phyloP scores from a whole-genome alignment of 805 yeast genomes.

The Yarrowia hollandica region DNA sequence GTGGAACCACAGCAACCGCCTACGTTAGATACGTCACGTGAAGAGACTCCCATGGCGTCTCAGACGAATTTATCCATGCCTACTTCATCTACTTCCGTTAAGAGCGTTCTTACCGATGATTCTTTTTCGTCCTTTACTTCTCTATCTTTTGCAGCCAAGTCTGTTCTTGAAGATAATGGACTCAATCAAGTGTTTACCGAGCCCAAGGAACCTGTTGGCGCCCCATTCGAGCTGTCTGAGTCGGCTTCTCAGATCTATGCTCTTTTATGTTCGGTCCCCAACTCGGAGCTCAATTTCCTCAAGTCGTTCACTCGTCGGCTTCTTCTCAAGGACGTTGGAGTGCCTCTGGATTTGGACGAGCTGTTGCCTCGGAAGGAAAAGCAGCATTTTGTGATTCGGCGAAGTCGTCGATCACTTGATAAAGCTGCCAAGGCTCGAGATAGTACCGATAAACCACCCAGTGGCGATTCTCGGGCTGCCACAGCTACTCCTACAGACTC shows the following conservation, averaged over 20 bases:
- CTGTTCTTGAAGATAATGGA: slow-evolving; percentile 10
- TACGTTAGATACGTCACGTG: background rate
- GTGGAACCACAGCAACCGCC: background rate
- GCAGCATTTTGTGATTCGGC: slow-evolving; percentile 36
- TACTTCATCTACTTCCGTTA: background rate
- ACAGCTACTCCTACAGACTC: background rate
- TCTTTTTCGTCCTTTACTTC: background rate
- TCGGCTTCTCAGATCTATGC: slow-evolving; percentile 18
- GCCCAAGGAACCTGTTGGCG: background rate
- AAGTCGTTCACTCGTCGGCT: slow-evolving; percentile 64
- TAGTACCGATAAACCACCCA: background rate
- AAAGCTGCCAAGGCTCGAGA: background rate
- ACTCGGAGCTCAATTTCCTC: slow-evolving; percentile 5
- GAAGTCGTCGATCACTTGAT: slow-evolving; percentile 3
- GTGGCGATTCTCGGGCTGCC: background rate
- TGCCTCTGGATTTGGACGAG: slow-evolving; percentile 73
- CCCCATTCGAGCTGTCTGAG: background rate
- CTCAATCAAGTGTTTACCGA: background rate
- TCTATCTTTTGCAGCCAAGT: background rate
- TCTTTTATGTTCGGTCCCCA: slow-evolving; percentile 16
- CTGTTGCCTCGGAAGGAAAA: slow-evolving; percentile 39
- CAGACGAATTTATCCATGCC: background rate
- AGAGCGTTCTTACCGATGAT: background rate
- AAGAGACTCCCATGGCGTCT: slow-evolving; percentile 6
- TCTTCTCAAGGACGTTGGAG: slow-evolving; percentile 62